Base-by-base conservation (phyloP, 1,139 yeast genomes). In the Scheffersomyces cryptocercus region DNA sequence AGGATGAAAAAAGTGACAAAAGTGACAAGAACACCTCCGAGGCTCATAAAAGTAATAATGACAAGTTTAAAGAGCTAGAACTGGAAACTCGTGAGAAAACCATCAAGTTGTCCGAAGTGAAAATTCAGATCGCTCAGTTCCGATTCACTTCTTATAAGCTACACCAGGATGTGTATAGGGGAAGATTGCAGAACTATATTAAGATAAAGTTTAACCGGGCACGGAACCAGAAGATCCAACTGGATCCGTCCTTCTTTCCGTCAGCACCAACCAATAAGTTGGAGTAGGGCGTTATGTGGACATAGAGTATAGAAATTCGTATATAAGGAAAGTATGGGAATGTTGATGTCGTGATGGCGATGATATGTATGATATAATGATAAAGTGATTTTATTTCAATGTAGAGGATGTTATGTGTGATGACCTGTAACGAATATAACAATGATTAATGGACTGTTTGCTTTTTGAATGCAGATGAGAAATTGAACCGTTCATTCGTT, bases 181-280 rank as follows among this genome's bases (percentile, higher is more conserved):
- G 77, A 45, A 62, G 95, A 42, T 51, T 82, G 8, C 74, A 70
- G 44, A 64, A 63, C 50, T 65, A 68, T 55, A 56, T 65, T 36
- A 70, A 73, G 47, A 72, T 71, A 13, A 73, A 66, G 50, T 57
- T 61, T 30, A 63, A 67, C 36, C 68, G 68, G 47, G 70, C 67
- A 51, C 59, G 75, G 32, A 64, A 65, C 28, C 73, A 75, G 43
- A 65, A 77, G 51, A 60, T 77, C 35, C 62, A 62, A 13, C 47
- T 37, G 42, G 67, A 68, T 38, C 75, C 76, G 20, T 65, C 69
- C 2, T 67, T 72, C 48, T 84, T 85, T 55, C 91, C 91, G 0
- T 52, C 67, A n/a, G 84, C 64, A 1, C 88, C 88, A 4, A 67
- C 57, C 10, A 48, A 43, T 9, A 43, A 44, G 33, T 29, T 49